A percentile compares a stretch with the other conserved stretches of the same genome.
Evolutionary conservation across 192 early-diverging fungal genomes (phyloP).

Genomic region (Gorgonomyces haynaldii): DNA sequence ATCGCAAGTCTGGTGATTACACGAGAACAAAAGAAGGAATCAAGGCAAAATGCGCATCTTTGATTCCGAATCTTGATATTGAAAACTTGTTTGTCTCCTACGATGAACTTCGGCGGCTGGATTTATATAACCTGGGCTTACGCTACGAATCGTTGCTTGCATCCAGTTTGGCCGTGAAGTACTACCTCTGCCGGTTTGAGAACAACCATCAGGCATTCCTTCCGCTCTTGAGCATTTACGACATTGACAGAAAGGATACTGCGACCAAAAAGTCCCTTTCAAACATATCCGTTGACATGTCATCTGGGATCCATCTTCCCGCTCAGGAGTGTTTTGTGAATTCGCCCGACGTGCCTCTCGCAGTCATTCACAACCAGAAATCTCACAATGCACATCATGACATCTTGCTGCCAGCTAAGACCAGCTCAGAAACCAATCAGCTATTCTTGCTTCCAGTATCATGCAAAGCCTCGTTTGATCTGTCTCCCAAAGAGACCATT

Average conservation of each 20-base stretch:
- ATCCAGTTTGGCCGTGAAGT: constrained; percentile 4
- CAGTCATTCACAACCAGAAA: neutral
- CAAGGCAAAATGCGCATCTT: neutral
- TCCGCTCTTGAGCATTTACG: neutral
- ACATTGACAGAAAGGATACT: neutral
- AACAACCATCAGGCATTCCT: neutral
- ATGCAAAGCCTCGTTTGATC: neutral
- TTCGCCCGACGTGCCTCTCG: neutral
- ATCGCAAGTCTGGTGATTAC: neutral
- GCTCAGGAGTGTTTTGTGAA: neutral
- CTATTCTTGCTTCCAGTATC: neutral
- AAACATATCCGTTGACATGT: neutral
- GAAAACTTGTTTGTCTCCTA: neutral
- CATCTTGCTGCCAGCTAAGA: neutral
- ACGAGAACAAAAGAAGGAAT: neutral
- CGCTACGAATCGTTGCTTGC: constrained; percentile 3
- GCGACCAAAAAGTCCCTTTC: neutral
- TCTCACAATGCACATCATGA: neutral
- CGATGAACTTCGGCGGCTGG: neutral
- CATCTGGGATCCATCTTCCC: neutral
- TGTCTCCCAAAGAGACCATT: neutral
- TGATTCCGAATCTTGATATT: constrained; percentile 2
- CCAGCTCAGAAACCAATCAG: neutral
- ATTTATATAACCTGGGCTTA: constrained; percentile 1
- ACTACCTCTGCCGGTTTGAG: neutral